These are phyloP conservation scores for Cladosporium phlei DNA, from an alignment of 2,329 filamentous ascomycete genomes.

Conservation along the genomic window DNA sequence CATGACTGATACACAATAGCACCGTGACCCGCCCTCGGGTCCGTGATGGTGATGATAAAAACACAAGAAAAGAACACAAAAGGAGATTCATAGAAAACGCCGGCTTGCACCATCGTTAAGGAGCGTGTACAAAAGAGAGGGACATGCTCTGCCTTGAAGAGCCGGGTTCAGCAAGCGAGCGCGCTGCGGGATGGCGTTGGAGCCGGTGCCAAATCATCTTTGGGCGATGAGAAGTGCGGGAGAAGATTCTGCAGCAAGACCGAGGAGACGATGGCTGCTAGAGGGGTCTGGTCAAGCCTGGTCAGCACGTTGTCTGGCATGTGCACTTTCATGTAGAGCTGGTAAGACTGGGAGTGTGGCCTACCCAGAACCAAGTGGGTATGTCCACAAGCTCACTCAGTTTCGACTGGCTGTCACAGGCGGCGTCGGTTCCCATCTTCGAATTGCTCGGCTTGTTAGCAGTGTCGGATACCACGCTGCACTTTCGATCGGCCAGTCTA, in stretches of 20 bases:
- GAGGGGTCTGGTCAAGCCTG: neutral
- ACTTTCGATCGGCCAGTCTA: neutral
- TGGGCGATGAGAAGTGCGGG: neutral
- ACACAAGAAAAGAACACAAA: neutral
- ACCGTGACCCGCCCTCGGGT: neutral
- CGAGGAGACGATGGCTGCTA: slow-evolving; percentile 4
- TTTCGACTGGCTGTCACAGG: no score
- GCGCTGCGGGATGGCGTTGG: neutral
- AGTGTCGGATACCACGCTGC: neutral
- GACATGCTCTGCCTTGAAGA: neutral
- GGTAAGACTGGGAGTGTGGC: neutral
- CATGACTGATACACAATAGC: slow-evolving; percentile 10
- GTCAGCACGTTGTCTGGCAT: neutral
- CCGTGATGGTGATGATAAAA: neutral
- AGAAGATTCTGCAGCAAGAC: slow-evolving; percentile 1
- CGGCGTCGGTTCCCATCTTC: no score
- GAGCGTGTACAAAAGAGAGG: slow-evolving; percentile 7
- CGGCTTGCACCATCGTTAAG: neutral
- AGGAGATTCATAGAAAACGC: neutral
- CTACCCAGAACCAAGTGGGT: slow-evolving; percentile 1
- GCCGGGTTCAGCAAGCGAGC: neutral
- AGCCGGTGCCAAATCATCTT: neutral
- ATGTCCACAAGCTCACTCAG: neutral
- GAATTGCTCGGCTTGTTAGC: neutral
- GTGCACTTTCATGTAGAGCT: no score